Percentiles rank a stretch among this genome's conserved stretches.
Evolutionary conservation across 495 filamentous ascomycete species (phyloP).

Genomic region (Pseudevernia furfuracea): DNA sequence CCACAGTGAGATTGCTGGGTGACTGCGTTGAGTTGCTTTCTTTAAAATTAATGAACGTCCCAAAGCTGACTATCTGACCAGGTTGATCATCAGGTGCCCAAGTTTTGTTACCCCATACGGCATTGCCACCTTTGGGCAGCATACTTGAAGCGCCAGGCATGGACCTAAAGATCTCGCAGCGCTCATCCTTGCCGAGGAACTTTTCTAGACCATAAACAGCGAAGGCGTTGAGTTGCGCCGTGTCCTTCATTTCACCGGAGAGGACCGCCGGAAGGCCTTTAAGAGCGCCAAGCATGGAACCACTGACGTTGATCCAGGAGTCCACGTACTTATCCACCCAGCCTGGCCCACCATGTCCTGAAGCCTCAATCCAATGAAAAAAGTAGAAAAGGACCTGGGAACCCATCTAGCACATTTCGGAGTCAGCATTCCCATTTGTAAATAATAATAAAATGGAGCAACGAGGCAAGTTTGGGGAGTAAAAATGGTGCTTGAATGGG

Average conservation of each 20-base stretch:
- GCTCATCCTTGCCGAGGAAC: slow-evolving; percentile 81
- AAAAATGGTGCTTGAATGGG: no score
- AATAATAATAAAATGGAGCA: no score
- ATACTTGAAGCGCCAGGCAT: slow-evolving; percentile 97
- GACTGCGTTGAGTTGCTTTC: slow-evolving; percentile 54
- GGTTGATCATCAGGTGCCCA: slow-evolving; percentile 86
- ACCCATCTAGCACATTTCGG: slow-evolving; percentile 53
- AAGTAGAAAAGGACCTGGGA: slow-evolving; percentile 94
- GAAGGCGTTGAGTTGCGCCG: slow-evolving; percentile 93
- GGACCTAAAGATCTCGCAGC: slow-evolving; percentile 87
- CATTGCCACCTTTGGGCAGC: slow-evolving; percentile 91
- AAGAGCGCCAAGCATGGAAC: slow-evolving; percentile 91
- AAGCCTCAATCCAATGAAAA: slow-evolving; percentile 90
- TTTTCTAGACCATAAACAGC: slow-evolving; percentile 96
- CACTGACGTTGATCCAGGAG: slow-evolving; percentile 95
- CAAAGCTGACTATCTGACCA: slow-evolving; percentile 62
- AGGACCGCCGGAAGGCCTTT: slow-evolving; percentile 89
- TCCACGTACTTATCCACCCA: slow-evolving; percentile 92
- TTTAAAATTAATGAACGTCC: slow-evolving; percentile 82
- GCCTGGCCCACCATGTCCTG: slow-evolving; percentile 66
- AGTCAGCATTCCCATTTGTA: no score
- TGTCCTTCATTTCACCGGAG: slow-evolving; percentile 97
- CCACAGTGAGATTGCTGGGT: slow-evolving; percentile 69
- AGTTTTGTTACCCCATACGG: slow-evolving; percentile 84
- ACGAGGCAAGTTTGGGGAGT: no score